Conservation (phyloP, 257 asterid genomes). For the Avicennia marina region DNA sequence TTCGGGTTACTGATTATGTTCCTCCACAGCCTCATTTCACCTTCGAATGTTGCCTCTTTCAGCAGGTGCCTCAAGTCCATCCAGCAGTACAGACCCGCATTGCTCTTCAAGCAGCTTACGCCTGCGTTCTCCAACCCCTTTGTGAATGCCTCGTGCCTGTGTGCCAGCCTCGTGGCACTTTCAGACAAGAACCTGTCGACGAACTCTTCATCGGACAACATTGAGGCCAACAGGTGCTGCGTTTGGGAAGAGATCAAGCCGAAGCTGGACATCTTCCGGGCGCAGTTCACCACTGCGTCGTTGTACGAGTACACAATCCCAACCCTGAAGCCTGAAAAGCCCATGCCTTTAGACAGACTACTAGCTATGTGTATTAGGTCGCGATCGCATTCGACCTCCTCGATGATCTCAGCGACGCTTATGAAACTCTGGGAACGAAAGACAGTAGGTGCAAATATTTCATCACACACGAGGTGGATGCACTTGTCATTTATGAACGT, state of each 20-base stretch:
- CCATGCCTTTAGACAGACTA: slow-evolving; percentile 79
- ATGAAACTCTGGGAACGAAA: slow-evolving; percentile 34
- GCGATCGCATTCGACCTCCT: slow-evolving; percentile 38
- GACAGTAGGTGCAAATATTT: slow-evolving; percentile 61
- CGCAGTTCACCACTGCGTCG: slow-evolving; percentile 40
- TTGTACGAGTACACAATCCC: slow-evolving; percentile 78
- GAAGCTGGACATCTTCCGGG: slow-evolving; percentile 77
- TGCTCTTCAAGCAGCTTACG: slow-evolving; percentile 54
- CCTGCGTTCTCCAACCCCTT: slow-evolving; percentile 39
- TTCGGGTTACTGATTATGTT: slow-evolving; percentile 48
- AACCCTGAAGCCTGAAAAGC: slow-evolving; percentile 75
- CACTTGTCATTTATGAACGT: slow-evolving; percentile 39
- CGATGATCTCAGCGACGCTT: slow-evolving; percentile 48
- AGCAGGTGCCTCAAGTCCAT: slow-evolving; percentile 62
- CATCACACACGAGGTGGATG: slow-evolving; percentile 84
- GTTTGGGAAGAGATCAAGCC: slow-evolving; percentile 74
- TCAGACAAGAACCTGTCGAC: slow-evolving; percentile 25
- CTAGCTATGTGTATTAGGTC: slow-evolving; percentile 52
- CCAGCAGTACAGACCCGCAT: slow-evolving; percentile 81
- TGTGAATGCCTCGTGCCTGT: slow-evolving; percentile 33
- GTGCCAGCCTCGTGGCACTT: slow-evolving; percentile 32
- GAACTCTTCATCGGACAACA: slow-evolving; percentile 65
- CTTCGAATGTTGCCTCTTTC: slow-evolving; percentile 39
- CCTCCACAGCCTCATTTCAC: slow-evolving; percentile 61
- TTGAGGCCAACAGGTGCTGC: slow-evolving; percentile 47